phyloP scores from a whole-genome alignment of 345 rosid species.

The Murraya paniculata region DNA sequence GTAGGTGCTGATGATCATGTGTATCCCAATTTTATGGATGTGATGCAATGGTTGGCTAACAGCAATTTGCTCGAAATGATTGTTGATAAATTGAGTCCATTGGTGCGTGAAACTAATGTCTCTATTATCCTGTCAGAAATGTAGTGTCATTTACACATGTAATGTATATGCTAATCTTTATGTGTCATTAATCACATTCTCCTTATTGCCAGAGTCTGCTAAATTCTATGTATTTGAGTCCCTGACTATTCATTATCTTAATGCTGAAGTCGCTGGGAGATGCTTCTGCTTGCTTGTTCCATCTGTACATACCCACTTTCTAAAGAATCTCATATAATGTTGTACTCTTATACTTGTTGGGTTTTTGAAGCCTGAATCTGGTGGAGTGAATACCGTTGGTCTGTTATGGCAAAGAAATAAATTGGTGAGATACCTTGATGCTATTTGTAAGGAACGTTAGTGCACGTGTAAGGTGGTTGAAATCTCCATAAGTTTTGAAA shows the following conservation, averaged over 20 bases:
- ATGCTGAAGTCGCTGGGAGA: not conserved
- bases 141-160: not conserved
- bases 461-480: not conserved
- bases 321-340: not conserved
- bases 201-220: not conserved
- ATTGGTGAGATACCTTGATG: not conserved
- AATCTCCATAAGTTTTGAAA: not conserved
- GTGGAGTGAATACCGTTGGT: not conserved
- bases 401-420: not conserved
- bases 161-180: not conserved
- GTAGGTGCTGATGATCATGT: conserved; percentile 97
- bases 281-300: not conserved
- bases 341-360: not conserved
- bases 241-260: not conserved
- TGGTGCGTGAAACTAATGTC: conserved; percentile 50
- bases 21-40: conserved; percentile 91
- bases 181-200: not conserved
- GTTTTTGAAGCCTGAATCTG: not conserved
- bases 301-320: not conserved
- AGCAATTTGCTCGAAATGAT: conserved; percentile 91
- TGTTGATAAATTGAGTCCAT: conserved; percentile 85
- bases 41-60: conserved; percentile 98
- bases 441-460: not conserved
- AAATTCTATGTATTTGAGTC: not conserved
- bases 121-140: not conserved